Percentiles rank a stretch among this genome's conserved stretches.
Evolutionary conservation across 1,139 yeast genomes (phyloP).

Genomic region (Blastobotrys capitulatus): DNA sequence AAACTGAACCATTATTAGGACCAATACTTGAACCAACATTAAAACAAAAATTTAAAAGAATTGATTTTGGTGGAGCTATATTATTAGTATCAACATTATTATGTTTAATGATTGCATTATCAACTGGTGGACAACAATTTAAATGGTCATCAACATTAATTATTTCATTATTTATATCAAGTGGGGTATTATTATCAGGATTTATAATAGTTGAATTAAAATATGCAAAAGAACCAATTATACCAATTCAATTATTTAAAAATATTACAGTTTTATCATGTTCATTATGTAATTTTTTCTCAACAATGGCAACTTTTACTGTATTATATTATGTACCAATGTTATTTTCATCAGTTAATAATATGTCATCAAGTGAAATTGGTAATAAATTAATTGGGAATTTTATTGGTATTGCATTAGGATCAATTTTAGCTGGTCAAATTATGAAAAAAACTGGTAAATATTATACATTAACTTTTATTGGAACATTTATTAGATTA

Average conservation of each 20-base stretch:
- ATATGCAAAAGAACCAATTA: constrained; percentile 59
- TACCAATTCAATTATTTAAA: constrained; percentile 52
- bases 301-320: constrained; percentile 51
- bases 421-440: constrained; percentile 63
- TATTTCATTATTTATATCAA: constrained; percentile 23
- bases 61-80: constrained; percentile 70
- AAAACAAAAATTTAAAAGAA: constrained; percentile 30
- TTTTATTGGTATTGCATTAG: constrained; percentile 62
- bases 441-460: constrained; percentile 67
- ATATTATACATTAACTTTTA: constrained; percentile 48
- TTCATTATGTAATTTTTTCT: constrained; percentile 62
- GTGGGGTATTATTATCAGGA: constrained; percentile 29
- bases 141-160: constrained; percentile 38
- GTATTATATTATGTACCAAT: constrained; percentile 60
- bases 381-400: constrained; percentile 62
- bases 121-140: constrained; percentile 59
- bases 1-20: not conserved
- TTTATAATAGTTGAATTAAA: constrained; percentile 47
- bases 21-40: not conserved
- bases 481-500: constrained; percentile 42
- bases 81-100: constrained; percentile 52
- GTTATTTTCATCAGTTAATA: constrained; percentile 52
- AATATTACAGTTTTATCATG: constrained; percentile 59
- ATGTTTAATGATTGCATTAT: constrained; percentile 55
- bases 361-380: constrained; percentile 50